A percentile compares a stretch with the other conserved stretches of the same genome.
These are phyloP conservation scores for Russula foetens DNA, from an alignment of 768 basidiomycete genomes.

Conservation along the genomic window DNA sequence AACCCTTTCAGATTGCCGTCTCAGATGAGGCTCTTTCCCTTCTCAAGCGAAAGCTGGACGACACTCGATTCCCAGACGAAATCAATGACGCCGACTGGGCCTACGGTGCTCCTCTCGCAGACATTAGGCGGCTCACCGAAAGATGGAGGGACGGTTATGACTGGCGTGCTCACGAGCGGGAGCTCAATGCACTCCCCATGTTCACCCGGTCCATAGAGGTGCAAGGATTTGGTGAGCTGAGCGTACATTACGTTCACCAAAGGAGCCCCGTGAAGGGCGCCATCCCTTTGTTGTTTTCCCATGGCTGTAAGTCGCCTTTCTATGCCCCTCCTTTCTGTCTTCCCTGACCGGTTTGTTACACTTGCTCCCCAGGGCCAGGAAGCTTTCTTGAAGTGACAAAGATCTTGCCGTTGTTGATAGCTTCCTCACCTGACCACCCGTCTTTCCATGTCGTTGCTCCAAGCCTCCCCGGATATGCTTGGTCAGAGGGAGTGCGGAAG, in stretches of 20 bases:
- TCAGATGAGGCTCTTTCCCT: conserved; percentile 33
- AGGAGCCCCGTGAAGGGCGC: conserved; percentile 20
- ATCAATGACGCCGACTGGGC: conserved; percentile 41
- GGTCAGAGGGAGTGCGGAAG: conserved; percentile 48
- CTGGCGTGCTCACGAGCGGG: conserved; percentile 26
- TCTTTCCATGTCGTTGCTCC: conserved; percentile 56
- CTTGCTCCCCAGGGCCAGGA: conserved; percentile 45
- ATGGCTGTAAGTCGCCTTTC: conserved; percentile 15
- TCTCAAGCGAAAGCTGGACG: conserved; percentile 40
- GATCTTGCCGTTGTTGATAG: conserved; percentile 44
- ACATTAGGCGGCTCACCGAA: conserved; percentile 23
- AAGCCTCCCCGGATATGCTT: conserved; percentile 54
- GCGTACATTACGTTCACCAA: conserved; percentile 31
- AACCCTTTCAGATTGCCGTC: conserved; percentile 39
- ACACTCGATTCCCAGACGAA: conserved; percentile 46
- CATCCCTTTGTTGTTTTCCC: conserved; percentile 25
- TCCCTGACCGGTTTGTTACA: background rate
- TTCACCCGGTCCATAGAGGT: conserved; percentile 29
- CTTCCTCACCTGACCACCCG: conserved; percentile 35
- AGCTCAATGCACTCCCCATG: conserved; percentile 28
- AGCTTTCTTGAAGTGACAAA: conserved; percentile 50
- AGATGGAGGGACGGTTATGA: conserved; percentile 26
- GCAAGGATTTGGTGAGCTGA: conserved; percentile 26
- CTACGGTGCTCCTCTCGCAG: conserved; percentile 35
- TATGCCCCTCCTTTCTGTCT: background rate